These are phyloP conservation scores for Porcisia deanei DNA, from an alignment of 208 protist genomes.

Conservation along the genomic window DNA sequence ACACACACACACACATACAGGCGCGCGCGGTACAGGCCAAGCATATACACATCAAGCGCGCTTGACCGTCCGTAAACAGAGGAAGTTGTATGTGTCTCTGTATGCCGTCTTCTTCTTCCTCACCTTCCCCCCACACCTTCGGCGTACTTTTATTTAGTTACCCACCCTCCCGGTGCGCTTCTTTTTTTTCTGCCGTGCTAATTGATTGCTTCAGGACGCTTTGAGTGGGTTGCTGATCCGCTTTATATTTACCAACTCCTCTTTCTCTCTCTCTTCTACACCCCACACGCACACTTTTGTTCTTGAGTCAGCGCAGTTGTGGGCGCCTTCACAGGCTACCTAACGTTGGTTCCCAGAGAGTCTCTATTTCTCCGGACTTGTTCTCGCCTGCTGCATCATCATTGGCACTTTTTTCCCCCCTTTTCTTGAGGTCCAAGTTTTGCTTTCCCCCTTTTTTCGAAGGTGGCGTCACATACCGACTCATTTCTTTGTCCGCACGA, in stretches of 20 bases:
- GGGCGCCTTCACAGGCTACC: neutral
- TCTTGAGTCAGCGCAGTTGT: neutral
- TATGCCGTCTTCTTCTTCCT: neutral
- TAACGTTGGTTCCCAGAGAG: neutral
- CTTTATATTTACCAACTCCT: neutral
- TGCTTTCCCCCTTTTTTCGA: neutral
- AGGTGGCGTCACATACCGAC: constrained; percentile 27
- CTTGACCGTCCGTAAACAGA: neutral
- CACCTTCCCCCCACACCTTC: constrained; percentile 2
- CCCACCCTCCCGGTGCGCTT: no score
- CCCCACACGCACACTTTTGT: neutral
- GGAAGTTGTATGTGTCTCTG: neutral
- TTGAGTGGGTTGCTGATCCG: no score
- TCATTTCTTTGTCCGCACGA: constrained; percentile 11
- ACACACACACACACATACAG: no score
- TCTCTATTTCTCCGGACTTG: neutral
- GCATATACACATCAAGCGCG: neutral
- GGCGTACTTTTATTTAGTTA: no score
- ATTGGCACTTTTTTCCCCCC: neutral
- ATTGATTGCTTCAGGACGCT: no score
- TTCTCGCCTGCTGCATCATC: neutral
- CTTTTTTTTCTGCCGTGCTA: no score
- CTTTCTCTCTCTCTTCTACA: neutral
- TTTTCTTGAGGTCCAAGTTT: neutral
- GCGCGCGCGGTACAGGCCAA: neutral